These are phyloP conservation scores for Xylariaceae sp. DNA, from an alignment of 2,329 filamentous ascomycete species.

Conservation along the genomic window DNA sequence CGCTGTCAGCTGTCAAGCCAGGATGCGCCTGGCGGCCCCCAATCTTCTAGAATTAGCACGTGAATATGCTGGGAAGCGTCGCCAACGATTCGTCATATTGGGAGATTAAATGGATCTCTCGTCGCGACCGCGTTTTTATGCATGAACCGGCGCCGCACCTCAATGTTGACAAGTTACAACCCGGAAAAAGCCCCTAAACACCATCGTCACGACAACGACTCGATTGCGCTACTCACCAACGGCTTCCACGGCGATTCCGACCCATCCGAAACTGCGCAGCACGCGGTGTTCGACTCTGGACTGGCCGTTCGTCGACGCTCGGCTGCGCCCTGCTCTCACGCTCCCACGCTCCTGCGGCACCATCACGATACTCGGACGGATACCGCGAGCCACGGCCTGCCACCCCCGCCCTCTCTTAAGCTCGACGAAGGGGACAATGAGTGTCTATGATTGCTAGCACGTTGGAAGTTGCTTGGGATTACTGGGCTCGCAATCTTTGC, in stretches of 20 bases:
- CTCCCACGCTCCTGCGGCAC: too few species aligned
- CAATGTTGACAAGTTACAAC: constrained; percentile 10
- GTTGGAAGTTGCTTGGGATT: constrained; percentile 5
- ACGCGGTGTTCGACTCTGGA: too few species aligned
- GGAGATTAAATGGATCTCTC: constrained; percentile 8
- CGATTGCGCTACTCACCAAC: background rate
- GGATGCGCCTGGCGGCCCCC: background rate
- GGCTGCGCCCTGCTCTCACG: too few species aligned
- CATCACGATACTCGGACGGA: too few species aligned
- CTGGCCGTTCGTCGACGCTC: too few species aligned
- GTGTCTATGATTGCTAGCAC: constrained; percentile 1
- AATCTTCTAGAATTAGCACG: too few species aligned
- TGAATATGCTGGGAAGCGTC: background rate
- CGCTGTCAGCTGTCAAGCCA: too few species aligned
- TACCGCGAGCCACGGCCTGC: too few species aligned
- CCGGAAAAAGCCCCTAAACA: constrained; percentile 6
- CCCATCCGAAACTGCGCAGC: too few species aligned
- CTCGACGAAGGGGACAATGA: constrained; percentile 8
- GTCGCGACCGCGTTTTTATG: constrained; percentile 14
- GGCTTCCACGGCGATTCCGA: constrained; percentile 3
- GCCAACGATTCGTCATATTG: background rate
- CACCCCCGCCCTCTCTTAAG: background rate
- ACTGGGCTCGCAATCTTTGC: background rate
- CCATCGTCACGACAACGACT: constrained; percentile 8
- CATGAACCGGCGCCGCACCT: constrained; percentile 2